These are phyloP conservation scores for Trichoderma virens DNA, from an alignment of 495 filamentous ascomycete species.

Conservation along the genomic window DNA sequence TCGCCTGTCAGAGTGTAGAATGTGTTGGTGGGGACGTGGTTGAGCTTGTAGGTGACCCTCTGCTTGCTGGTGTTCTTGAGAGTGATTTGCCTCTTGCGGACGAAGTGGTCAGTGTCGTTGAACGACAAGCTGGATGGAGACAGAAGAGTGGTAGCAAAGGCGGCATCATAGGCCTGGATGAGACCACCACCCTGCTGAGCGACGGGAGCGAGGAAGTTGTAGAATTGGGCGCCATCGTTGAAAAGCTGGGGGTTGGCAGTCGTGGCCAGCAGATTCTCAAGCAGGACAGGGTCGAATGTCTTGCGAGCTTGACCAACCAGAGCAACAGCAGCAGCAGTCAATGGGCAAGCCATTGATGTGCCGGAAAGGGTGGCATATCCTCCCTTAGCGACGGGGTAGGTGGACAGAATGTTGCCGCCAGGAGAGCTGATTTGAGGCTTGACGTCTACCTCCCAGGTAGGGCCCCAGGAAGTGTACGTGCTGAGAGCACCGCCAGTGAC, in stretches of 20 bases:
- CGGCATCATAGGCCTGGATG: slow-evolving; percentile 48
- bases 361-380: slow-evolving; percentile 48
- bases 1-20: slow-evolving; percentile 32
- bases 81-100: slow-evolving; percentile 37
- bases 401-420: slow-evolving; percentile 50
- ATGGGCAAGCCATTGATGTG: slow-evolving; percentile 54
- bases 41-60: slow-evolving; percentile 39
- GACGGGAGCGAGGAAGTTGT: slow-evolving; percentile 42
- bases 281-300: slow-evolving; percentile 37
- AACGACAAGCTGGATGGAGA: slow-evolving; percentile 47
- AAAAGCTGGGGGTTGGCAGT: slow-evolving; percentile 40
- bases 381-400: slow-evolving; percentile 43
- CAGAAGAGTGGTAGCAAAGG: slow-evolving; percentile 45
- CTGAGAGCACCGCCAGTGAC: slow-evolving; percentile 38
- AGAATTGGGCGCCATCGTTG: slow-evolving; percentile 34
- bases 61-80: slow-evolving; percentile 44
- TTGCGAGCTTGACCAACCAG: slow-evolving; percentile 42
- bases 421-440: slow-evolving; percentile 47
- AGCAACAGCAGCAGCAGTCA: slow-evolving; percentile 47
- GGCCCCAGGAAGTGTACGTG: slow-evolving; percentile 49
- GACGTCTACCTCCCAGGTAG: slow-evolving; percentile 45
- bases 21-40: slow-evolving; percentile 34
- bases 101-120: slow-evolving; percentile 49
- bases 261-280: slow-evolving; percentile 39
- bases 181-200: slow-evolving; percentile 50